Evolutionary conservation across 1,284 basidiomycete genomes (phyloP).

Genomic region (Sphaerobolus stellatus): DNA sequence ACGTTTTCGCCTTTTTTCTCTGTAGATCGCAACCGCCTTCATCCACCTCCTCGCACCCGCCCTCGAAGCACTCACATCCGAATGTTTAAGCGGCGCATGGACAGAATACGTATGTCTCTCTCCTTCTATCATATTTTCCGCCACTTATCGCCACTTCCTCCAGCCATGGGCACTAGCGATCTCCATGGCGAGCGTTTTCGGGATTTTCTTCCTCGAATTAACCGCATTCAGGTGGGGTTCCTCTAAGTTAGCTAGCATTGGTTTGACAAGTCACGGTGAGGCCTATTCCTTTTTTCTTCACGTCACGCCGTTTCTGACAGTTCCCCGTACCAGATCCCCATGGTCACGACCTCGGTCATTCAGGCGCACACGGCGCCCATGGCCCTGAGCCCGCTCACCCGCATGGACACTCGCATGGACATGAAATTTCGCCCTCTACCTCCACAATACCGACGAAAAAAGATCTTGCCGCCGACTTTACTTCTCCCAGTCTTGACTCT

Average conservation of each 20-base stretch:
- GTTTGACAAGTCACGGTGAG: slow-evolving; percentile 52
- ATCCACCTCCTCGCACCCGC: slow-evolving; percentile 84
- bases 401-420: slow-evolving; percentile 16
- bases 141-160: slow-evolving; percentile 1
- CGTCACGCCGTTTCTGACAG: slow-evolving; percentile 5
- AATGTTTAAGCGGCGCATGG: slow-evolving; percentile 77
- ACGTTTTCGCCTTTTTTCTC: slow-evolving; percentile 9
- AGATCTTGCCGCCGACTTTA: not conserved
- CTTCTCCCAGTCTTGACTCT: slow-evolving; percentile 5
- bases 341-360: slow-evolving; percentile 55
- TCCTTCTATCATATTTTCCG: slow-evolving; percentile 4
- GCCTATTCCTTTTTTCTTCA: not conserved
- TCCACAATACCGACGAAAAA: slow-evolving; percentile 15
- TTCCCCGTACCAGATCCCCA: slow-evolving; percentile 49
- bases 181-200: slow-evolving; percentile 77
- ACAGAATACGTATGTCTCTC: slow-evolving; percentile 60
- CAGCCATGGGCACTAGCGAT: slow-evolving; percentile 81
- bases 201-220: slow-evolving; percentile 83
- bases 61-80: slow-evolving; percentile 65
- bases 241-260: slow-evolving; percentile 56
- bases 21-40: slow-evolving; percentile 86
- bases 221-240: slow-evolving; percentile 82
- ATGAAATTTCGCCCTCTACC: slow-evolving; percentile 14
- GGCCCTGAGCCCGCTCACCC: slow-evolving; percentile 50
- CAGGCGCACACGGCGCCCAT: slow-evolving; percentile 63